Evolutionary conservation across 202 grass and related monocot genomes (phyloP).

Genomic region (Panicum hallii): DNA sequence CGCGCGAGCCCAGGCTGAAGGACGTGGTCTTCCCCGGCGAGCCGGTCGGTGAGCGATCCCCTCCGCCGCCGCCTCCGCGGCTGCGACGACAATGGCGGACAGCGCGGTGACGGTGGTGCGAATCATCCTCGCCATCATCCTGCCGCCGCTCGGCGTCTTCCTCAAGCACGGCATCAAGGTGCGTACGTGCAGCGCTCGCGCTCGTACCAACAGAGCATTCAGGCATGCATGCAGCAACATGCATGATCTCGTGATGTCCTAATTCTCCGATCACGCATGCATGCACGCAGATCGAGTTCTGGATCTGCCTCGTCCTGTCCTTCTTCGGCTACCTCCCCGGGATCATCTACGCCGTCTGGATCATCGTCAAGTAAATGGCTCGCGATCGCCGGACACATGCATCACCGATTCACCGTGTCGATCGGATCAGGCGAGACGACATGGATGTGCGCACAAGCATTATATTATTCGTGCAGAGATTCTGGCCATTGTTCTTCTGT

Average conservation of each 20-base stretch:
- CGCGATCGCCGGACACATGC: no score
- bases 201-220: no score
- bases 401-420: no score
- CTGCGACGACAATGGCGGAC: constrained; percentile 28
- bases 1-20: no score
- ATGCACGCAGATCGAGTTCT: constrained; percentile 63
- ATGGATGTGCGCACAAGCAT: no score
- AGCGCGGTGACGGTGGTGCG: constrained; percentile 9
- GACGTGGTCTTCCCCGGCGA: neutral
- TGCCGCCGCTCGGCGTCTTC: constrained; percentile 83
- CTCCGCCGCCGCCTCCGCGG: no score
- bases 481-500: no score
- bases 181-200: constrained; percentile 21
- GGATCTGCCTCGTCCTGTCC: constrained; percentile 69
- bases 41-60: neutral
- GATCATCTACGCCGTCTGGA: constrained; percentile 72
- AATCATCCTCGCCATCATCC: constrained; percentile 56
- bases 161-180: constrained; percentile 73
- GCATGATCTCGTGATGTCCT: no score
- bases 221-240: no score
- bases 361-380: constrained; percentile 44
- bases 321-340: constrained; percentile 65
- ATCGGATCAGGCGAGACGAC: no score
- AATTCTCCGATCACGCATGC: no score
- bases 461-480: no score